These are phyloP conservation scores for Mimosa bimucronata DNA, from an alignment of 306 rosid species.

Conservation along the genomic window DNA sequence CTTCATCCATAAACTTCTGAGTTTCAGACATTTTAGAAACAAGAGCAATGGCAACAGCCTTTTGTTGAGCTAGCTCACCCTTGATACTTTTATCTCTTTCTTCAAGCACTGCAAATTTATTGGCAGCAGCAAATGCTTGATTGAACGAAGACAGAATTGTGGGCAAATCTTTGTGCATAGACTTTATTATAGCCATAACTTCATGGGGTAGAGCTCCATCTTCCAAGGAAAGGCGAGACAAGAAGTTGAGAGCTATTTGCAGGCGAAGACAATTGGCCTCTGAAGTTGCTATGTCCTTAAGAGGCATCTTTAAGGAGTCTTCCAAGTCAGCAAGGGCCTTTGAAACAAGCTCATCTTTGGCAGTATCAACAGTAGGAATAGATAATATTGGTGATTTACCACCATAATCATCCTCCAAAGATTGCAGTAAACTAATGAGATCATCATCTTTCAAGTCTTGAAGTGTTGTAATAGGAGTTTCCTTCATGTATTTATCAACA, in stretches of 20 bases:
- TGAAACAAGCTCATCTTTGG: conserved; percentile 10
- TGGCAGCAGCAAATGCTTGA: conserved; percentile 9
- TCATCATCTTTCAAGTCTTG: not conserved
- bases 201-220: conserved; percentile 24
- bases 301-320: conserved; percentile 29
- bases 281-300: conserved; percentile 38
- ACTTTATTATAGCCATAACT: conserved; percentile 28
- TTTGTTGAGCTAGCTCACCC: not conserved
- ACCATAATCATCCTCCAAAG: conserved; percentile 21
- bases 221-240: conserved; percentile 33
- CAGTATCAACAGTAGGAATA: not conserved
- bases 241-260: conserved; percentile 40
- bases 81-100: conserved; percentile 4
- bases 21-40: not conserved
- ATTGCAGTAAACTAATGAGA: not conserved
- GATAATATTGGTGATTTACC: not conserved
- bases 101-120: conserved; percentile 2
- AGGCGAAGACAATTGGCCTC: conserved; percentile 26
- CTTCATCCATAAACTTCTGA: conserved; percentile 12
- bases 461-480: not conserved
- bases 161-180: conserved; percentile 24
- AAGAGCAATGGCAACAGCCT: not conserved
- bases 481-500: not conserved
- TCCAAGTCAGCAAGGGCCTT: conserved; percentile 31
- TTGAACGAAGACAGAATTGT: conserved; percentile 37